A percentile compares a stretch with the other conserved stretches of the same genome.
Evolutionary conservation across 345 rosid genomes (phyloP).

Genomic region (Barbarea vulgaris): DNA sequence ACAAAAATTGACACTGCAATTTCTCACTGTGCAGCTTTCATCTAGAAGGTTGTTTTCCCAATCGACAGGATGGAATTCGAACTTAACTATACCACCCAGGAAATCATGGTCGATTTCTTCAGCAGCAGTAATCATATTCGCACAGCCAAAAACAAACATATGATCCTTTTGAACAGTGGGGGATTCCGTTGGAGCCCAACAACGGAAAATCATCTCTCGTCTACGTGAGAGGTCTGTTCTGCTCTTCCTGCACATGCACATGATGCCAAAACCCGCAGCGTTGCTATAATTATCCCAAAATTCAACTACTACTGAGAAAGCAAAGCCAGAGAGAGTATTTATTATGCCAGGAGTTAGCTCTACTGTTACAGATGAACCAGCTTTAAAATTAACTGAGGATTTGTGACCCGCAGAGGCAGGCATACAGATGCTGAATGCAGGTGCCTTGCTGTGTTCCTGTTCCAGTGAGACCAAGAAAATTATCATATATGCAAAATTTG

Average conservation of each 20-base stretch:
- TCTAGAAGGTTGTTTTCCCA: neutral
- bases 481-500: neutral
- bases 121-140: neutral
- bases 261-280: slow-evolving; percentile 22
- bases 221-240: neutral
- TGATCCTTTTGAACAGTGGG: neutral
- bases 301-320: slow-evolving; percentile 30
- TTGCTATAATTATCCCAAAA: slow-evolving; percentile 7
- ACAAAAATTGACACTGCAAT: slow-evolving; percentile 15
- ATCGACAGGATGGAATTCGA: slow-evolving; percentile 25
- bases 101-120: neutral
- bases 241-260: neutral
- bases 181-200: neutral
- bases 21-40: slow-evolving; percentile 20
- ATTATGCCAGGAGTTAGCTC: slow-evolving; percentile 1
- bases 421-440: slow-evolving; percentile 6
- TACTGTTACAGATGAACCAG: slow-evolving; percentile 8
- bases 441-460: neutral
- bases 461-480: neutral
- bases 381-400: slow-evolving; percentile 4
- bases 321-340: slow-evolving; percentile 28
- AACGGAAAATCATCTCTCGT: neutral
- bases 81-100: neutral
- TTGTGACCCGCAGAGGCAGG: slow-evolving; percentile 26
- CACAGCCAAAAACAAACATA: slow-evolving; percentile 17